phyloP scores from a whole-genome alignment of 805 yeast species.

The Limtongia smithiae region DNA sequence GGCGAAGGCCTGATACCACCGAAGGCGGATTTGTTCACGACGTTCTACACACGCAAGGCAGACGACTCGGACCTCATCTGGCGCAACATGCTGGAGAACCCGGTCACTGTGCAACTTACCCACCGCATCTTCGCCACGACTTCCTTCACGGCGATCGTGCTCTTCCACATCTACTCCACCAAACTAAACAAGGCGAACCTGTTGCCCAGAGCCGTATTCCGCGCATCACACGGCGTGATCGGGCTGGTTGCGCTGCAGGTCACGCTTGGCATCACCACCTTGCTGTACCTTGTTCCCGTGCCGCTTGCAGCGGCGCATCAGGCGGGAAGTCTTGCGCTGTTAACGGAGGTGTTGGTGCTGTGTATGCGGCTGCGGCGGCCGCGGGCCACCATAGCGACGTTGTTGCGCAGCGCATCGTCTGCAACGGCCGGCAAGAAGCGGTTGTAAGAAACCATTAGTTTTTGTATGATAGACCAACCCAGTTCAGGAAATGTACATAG shows the following conservation, averaged over 20 bases:
- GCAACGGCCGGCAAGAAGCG: no score
- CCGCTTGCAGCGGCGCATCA: slow-evolving; percentile 94
- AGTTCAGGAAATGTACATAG: no score
- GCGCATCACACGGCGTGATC: slow-evolving; percentile 62
- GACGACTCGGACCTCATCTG: slow-evolving; percentile 76
- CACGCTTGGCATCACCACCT: slow-evolving; percentile 78
- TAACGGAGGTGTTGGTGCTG: slow-evolving; percentile 71
- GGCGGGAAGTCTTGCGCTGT: slow-evolving; percentile 88
- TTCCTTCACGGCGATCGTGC: slow-evolving; percentile 56
- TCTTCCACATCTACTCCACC: slow-evolving; percentile 55
- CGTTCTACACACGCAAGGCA: slow-evolving; percentile 60
- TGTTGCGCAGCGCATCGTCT: not conserved
- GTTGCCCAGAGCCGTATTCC: slow-evolving; percentile 57
- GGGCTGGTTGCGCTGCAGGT: slow-evolving; percentile 84
- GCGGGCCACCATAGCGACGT: not conserved
- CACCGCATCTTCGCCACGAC: slow-evolving; percentile 84
- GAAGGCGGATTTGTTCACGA: slow-evolving; percentile 70
- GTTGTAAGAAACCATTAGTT: no score
- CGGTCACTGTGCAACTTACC: slow-evolving; percentile 88
- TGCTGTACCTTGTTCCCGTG: slow-evolving; percentile 84
- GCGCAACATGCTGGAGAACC: slow-evolving; percentile 93
- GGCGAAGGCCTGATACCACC: slow-evolving; percentile 73
- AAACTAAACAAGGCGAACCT: slow-evolving; percentile 31
- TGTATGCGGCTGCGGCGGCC: slow-evolving; percentile 47
- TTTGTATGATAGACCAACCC: no score